phyloP scores from a whole-genome alignment of 2,329 filamentous ascomycete genomes.

The Rhinocladiella mackenziei region DNA sequence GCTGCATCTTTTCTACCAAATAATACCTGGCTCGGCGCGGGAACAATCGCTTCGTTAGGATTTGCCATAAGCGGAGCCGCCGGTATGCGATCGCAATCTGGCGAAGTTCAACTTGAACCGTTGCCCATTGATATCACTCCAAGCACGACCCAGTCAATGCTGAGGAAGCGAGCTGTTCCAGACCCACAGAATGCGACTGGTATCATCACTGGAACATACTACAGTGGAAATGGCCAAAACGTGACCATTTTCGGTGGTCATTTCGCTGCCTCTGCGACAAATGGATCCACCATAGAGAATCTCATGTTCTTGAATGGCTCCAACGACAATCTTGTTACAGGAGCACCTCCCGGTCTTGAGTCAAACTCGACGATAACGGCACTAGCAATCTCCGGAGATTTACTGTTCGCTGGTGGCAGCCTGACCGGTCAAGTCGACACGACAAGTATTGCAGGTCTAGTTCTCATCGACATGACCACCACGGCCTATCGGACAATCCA shows the following conservation, averaged over 20 bases:
- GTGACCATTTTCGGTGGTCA: constrained; percentile 84
- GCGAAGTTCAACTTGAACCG: constrained; percentile 37
- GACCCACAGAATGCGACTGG: constrained; percentile 36
- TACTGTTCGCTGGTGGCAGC: constrained; percentile 77
- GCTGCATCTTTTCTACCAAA: constrained; percentile 63
- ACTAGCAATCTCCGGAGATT: constrained; percentile 62
- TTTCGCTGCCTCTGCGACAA: constrained; percentile 66
- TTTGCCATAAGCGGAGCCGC: constrained; percentile 69
- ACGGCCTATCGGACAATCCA: constrained; percentile 62
- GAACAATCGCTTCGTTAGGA: constrained; percentile 74
- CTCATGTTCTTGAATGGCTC: constrained; percentile 76
- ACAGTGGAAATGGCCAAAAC: constrained; percentile 65
- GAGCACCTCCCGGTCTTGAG: constrained; percentile 63
- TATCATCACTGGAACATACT: constrained; percentile 75
- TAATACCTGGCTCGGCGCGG: constrained; percentile 66
- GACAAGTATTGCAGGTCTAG: constrained; percentile 64
- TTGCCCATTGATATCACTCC: constrained; percentile 49
- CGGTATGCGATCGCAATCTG: constrained; percentile 48
- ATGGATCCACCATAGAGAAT: constrained; percentile 72
- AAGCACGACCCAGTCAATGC: constrained; percentile 24
- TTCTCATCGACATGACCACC: constrained; percentile 71
- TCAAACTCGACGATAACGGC: constrained; percentile 70
- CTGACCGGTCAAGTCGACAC: constrained; percentile 67
- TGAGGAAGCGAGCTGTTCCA: constrained; percentile 31
- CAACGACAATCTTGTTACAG: constrained; percentile 62